phyloP scores from a whole-genome alignment of 2,329 filamentous ascomycete species.

The Xylariomycetidae sp. region DNA sequence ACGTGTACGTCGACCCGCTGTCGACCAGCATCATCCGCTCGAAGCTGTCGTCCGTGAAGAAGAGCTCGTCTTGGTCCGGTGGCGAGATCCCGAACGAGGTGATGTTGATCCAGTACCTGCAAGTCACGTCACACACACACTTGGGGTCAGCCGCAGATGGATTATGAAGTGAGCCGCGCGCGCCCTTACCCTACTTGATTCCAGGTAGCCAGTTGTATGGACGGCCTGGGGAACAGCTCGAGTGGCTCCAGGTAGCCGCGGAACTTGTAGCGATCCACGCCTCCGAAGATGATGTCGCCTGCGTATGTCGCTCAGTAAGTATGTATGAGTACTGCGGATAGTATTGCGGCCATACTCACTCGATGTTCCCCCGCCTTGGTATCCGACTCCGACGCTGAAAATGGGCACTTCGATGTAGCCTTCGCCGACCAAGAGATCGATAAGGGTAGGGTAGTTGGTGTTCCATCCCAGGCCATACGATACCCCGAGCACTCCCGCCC shows the following conservation, averaged over 20 bases:
- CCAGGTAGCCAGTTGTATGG: slow-evolving; percentile 26
- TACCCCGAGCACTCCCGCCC: slow-evolving; percentile 31
- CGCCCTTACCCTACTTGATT: slow-evolving; percentile 25
- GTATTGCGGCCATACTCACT: slow-evolving; percentile 16
- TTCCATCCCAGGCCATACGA: slow-evolving; percentile 30
- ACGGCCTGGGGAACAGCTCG: slow-evolving; percentile 29
- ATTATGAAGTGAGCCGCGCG: neutral
- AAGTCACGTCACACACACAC: neutral
- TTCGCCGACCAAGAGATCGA: slow-evolving; percentile 28
- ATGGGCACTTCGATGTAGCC: slow-evolving; percentile 29
- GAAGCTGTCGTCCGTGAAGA: slow-evolving; percentile 25
- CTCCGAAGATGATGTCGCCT: slow-evolving; percentile 38
- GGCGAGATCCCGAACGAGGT: slow-evolving; percentile 29
- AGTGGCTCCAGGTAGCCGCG: slow-evolving; percentile 28
- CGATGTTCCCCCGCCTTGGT: slow-evolving; percentile 23
- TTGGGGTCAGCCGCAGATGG: neutral
- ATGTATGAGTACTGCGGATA: neutral
- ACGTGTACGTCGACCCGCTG: slow-evolving; percentile 57
- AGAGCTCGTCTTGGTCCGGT: slow-evolving; percentile 17
- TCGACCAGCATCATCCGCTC: slow-evolving; percentile 48
- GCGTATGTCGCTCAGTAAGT: neutral
- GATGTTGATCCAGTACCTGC: slow-evolving; percentile 32
- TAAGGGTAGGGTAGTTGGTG: slow-evolving; percentile 28
- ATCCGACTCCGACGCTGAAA: slow-evolving; percentile 30
- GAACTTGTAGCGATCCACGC: slow-evolving; percentile 39